Conservation (phyloP, 352 stramenopile species). For the Globisporangium alternatum region DNA sequence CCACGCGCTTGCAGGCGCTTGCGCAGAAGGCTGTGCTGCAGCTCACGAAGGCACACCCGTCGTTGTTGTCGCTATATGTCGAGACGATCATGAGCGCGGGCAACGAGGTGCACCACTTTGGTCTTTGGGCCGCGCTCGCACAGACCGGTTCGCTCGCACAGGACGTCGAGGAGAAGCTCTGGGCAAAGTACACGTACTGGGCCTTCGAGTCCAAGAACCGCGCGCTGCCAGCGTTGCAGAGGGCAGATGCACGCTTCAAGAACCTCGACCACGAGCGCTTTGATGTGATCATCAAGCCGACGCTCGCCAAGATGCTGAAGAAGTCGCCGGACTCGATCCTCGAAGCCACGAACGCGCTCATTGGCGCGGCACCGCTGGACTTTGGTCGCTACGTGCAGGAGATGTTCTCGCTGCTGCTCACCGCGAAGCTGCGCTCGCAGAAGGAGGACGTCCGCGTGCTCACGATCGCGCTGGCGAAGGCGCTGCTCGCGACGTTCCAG, state of each 20-base stretch:
- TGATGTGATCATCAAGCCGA: constrained; percentile 56
- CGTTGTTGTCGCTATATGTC: constrained; percentile 43
- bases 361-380: constrained; percentile 53
- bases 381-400: constrained; percentile 58
- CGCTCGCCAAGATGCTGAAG: constrained; percentile 76
- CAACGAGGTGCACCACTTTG: constrained; percentile 52
- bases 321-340: constrained; percentile 78
- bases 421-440: constrained; percentile 74
- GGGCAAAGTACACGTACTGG: constrained; percentile 61
- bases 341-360: constrained; percentile 49
- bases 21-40: constrained; percentile 42
- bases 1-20: constrained; percentile 35
- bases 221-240: constrained; percentile 32
- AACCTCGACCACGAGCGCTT: constrained; percentile 59
- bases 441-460: constrained; percentile 74
- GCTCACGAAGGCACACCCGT: constrained; percentile 41
- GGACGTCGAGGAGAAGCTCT: constrained; percentile 44
- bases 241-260: constrained; percentile 48
- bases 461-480: constrained; percentile 45
- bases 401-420: constrained; percentile 68
- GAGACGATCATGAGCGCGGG: constrained; percentile 23
- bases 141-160: constrained; percentile 22
- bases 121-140: constrained; percentile 61
- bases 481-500: constrained; percentile 48
- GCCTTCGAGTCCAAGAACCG: constrained; percentile 77